Percentiles rank a stretch among this genome's conserved stretches.
phyloP scores from a whole-genome alignment of 1,284 basidiomycete species.

The Pseudozyma sp. region DNA sequence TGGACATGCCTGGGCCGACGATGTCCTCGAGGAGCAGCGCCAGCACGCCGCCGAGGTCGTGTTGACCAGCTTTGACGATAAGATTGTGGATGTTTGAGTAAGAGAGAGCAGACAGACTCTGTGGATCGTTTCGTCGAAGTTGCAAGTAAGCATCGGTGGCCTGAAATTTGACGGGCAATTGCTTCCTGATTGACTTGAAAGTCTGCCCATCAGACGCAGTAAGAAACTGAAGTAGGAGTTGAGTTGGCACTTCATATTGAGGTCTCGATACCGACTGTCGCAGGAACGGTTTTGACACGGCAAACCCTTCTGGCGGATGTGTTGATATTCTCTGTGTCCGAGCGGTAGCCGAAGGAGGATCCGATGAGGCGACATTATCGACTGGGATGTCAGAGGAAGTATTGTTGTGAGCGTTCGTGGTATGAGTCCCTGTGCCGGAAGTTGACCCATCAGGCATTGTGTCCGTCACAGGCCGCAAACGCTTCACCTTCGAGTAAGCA shows the following conservation, averaged over 20 bases:
- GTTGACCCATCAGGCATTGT: neutral
- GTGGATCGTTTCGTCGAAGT: constrained; percentile 27
- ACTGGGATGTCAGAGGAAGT: too few species aligned
- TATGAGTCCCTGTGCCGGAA: neutral
- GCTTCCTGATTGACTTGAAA: constrained; percentile 11
- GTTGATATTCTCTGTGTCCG: neutral
- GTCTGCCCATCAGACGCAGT: constrained; percentile 11
- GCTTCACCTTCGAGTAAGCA: constrained; percentile 22
- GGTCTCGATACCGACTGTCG: neutral
- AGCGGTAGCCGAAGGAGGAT: neutral
- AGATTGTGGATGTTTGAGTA: constrained; percentile 24
- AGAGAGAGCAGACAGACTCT: constrained; percentile 25
- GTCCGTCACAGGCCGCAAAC: constrained; percentile 17
- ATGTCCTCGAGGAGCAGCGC: constrained; percentile 34
- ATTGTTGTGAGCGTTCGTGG: too few species aligned
- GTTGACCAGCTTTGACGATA: constrained; percentile 14
- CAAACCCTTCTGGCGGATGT: constrained; percentile 8
- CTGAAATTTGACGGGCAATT: constrained; percentile 18
- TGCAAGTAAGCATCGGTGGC: constrained; percentile 39
- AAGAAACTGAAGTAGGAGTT: constrained; percentile 27
- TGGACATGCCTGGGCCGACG: constrained; percentile 22
- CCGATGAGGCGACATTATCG: neutral
- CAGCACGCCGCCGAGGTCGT: constrained; percentile 28
- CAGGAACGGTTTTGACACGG: neutral
- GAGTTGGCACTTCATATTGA: constrained; percentile 2